Evolutionary conservation across 169 alveolate species (phyloP), one percentile per base, ranked within the genome.

Genomic region (Plasmodium berghei): DNA sequence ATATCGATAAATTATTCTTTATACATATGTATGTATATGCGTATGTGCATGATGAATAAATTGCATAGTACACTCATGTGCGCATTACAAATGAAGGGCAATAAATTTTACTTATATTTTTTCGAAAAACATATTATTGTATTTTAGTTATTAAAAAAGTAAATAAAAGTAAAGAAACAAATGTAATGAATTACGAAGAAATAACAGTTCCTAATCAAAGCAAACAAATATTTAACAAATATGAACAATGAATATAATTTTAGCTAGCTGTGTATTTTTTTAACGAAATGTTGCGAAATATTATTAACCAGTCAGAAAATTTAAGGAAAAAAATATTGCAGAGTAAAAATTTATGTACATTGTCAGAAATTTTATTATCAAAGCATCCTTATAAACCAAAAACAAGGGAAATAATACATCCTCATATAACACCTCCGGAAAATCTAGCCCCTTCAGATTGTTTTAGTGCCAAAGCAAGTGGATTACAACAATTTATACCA

Each of bases 301-400:
- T 48, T 40, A 71, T 71, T 34, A 46, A 18, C 12, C 48, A 71
- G 69, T 56, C 64, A 56, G 83, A 64, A 12, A 52, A 24, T 56
- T 20, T 52, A 9, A 26, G 40, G 12, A n/a, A 54, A 34, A 55
- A 71, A 14, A 34, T 49, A 22, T 56, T 46, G 42, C 22, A 18
- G 28, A 26, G n/a, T 52, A 73, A 58, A 24, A 66, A 80, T 28
- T 9, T 80, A 54, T 80, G 77, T 14, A 80, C 83, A 18, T 16
- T 56, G 71, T 52, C 90, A 28, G 64, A 28, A 18, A 45, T 56
- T 16, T 56, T 46, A 5, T 87, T 89, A 34, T 85, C 94, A 24
- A 89, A 86, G n/a, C 94, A 92, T 46, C 93, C 93, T 8, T 85
- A 85, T 72, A 92, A 92, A 61, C 94, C 94, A 45, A 88, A 87